Base-by-base conservation (phyloP, 495 filamentous ascomycete species). In the Rostrohypoxylon terebratum region DNA sequence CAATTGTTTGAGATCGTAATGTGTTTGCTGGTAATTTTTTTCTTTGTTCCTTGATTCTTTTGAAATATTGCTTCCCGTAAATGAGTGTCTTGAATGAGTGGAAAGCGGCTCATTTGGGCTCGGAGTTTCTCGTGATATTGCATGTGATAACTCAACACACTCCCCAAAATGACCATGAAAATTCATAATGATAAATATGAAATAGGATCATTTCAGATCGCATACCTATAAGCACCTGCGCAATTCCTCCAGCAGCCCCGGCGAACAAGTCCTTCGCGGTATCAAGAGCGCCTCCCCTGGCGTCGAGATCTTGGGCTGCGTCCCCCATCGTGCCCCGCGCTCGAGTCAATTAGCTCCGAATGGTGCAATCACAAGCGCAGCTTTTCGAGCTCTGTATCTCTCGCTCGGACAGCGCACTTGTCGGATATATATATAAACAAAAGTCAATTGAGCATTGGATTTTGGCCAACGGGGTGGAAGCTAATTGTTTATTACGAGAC, bases 211-310 rank as follows among this genome's bases (percentile, higher is more conserved):
- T 34, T 62, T 5, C 16, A 48, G 0, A 31, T 57, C 69, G 87
- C 91, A 80, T 82, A 98, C 96, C 96, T 70, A 98, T 86, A 64
- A 99, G 82, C 40, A 99, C 96, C 81, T 98, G 96, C 21, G 96
- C 95, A 72, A 97, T 87, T 63, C 96, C 96, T 68, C 96, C 96
- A 10, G 88, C 92, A 66, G 96, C 96, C 61, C 96, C 96, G 20
- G 96, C 89, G 77, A 94, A 90, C 63, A 98, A 83, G 81, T 99
- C 96, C 83, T 99, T 99, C 73, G 91, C 77, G n/a, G 93, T 93
- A 73, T 84, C 82, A 59, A 79, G 66, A 48, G 76, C 80, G 21
- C 72, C 64, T 66, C 71, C 78, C 44, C 76, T 77, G 40, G 74
- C 63, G 20, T 81, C 80, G 51, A 82, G 57, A 50, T 82, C 81